phyloP scores from a whole-genome alignment of 1,284 basidiomycete species.

The Ceratobasidium sp. region DNA sequence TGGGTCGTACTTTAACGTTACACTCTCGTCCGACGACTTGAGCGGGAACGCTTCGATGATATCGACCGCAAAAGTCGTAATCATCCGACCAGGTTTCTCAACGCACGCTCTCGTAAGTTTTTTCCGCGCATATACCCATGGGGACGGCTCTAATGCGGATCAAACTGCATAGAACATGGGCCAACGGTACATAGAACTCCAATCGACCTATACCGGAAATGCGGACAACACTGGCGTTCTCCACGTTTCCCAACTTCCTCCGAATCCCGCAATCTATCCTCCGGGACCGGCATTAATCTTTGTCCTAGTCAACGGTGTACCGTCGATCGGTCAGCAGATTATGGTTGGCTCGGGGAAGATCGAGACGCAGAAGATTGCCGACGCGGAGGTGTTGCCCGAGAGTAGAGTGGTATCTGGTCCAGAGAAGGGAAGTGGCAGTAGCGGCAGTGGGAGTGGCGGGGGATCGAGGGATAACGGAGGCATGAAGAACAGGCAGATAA shows the following conservation, averaged over 20 bases:
- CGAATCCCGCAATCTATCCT: slow-evolving; percentile 86
- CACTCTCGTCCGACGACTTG: slow-evolving; percentile 66
- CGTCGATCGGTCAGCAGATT: slow-evolving; percentile 80
- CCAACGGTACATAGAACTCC: slow-evolving; percentile 73
- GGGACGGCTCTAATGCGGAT: background rate
- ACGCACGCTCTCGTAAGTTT: slow-evolving; percentile 83
- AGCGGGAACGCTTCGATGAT: slow-evolving; percentile 77
- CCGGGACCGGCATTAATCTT: slow-evolving; percentile 89
- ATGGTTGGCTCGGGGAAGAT: slow-evolving; percentile 86
- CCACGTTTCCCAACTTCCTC: slow-evolving; percentile 84
- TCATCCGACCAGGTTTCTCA: slow-evolving; percentile 91
- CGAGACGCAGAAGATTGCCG: slow-evolving; percentile 71
- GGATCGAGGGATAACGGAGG: too few relatives aligned
- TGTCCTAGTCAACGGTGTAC: slow-evolving; percentile 86
- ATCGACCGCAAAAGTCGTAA: slow-evolving; percentile 82
- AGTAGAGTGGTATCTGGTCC: too few relatives aligned
- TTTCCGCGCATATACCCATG: background rate
- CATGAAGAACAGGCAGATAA: too few relatives aligned
- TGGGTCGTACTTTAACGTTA: slow-evolving; percentile 79
- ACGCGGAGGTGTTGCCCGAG: slow-evolving; percentile 68
- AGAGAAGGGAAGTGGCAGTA: too few relatives aligned
- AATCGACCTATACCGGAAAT: slow-evolving; percentile 76
- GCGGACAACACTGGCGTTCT: slow-evolving; percentile 76
- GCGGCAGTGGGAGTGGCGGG: too few relatives aligned
- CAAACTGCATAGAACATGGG: slow-evolving; percentile 78